Evolutionary conservation across 306 rosid genomes (phyloP), one percentile per base, ranked within the genome.

Genomic region (Cucumis sativus): DNA sequence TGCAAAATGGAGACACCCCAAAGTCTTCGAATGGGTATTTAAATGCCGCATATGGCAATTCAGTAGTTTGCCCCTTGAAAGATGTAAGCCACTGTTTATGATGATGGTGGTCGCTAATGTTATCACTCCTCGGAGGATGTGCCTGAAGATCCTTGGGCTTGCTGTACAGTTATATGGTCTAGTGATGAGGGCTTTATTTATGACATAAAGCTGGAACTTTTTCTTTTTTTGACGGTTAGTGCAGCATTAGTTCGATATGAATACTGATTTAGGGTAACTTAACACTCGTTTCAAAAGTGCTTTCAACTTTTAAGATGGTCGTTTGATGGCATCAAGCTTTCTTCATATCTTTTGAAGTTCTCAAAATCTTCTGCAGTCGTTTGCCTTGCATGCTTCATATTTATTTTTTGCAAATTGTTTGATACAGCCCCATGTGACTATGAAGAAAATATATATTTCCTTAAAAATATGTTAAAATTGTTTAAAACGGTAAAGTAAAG

Each of bases 111-210:
- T 70, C 57, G 40, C 56, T 70, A 21, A 21, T 25, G 75, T 69
- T 43, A 68, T 68, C 30, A 21, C 55, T 18, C 5, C 55, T 16
- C 16, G 35, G 75, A 70, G 57, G 75, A 69, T 23, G 21, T 45
- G 16, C 28, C 11, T 45, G 37, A 41, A 11, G 57, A n/a, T 21
- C 37, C 75, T 43, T 69, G 75, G 57, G 75, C 41, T 70, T 43
- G 58, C 57, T 70, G 75, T 70, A 70, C 75, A 70, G 58, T 70
- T 68, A 1, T 69, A 45, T 45, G 75, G 39, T 45, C 57, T 43
- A 20, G 58, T n/a, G 51, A 45, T 70, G 2, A 70, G 37, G 75
- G 75, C 39, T 45, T 70, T 69, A 12, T 66, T 18, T 67, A 10
- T 10, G 12, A 66, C 16, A 64, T 40, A 39, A 67, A 67, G 33